Conservation (phyloP, 768 basidiomycete genomes). For the Cystobasidium onofrii region DNA sequence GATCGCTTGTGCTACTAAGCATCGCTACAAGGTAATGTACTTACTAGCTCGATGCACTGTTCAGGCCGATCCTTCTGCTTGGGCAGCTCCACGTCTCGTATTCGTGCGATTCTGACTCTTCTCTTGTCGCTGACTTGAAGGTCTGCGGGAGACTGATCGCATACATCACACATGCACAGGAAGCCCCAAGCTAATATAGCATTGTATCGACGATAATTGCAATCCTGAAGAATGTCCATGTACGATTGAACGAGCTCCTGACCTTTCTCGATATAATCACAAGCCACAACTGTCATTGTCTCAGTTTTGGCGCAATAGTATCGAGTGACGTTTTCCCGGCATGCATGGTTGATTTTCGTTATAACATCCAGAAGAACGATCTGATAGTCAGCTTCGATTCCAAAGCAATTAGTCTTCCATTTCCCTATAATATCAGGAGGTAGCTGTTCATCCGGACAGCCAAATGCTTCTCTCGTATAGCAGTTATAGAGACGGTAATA, state of each 20-base stretch:
- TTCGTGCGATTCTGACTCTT: not conserved
- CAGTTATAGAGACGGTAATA: not conserved
- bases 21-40: too few relatives aligned
- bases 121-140: not conserved
- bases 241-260: not conserved
- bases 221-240: not conserved
- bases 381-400: not conserved
- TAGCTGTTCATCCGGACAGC: not conserved
- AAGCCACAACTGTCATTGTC: not conserved
- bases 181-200: not conserved
- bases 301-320: not conserved
- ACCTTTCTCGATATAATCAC: not conserved
- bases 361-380: not conserved
- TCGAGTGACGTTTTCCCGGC: not conserved
- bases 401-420: not conserved
- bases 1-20: too few relatives aligned
- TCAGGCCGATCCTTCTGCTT: not conserved
- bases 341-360: not conserved
- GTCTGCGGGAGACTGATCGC: not conserved
- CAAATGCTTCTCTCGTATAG: not conserved
- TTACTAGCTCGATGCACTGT: not conserved
- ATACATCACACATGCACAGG: not conserved
- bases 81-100: not conserved
- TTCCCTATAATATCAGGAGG: not conserved
- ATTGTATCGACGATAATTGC: not conserved